A percentile compares a stretch with the other conserved stretches of the same genome.
These are phyloP conservation scores for Leishmania aethiopica DNA, from an alignment of 208 protist genomes.

Conservation along the genomic window DNA sequence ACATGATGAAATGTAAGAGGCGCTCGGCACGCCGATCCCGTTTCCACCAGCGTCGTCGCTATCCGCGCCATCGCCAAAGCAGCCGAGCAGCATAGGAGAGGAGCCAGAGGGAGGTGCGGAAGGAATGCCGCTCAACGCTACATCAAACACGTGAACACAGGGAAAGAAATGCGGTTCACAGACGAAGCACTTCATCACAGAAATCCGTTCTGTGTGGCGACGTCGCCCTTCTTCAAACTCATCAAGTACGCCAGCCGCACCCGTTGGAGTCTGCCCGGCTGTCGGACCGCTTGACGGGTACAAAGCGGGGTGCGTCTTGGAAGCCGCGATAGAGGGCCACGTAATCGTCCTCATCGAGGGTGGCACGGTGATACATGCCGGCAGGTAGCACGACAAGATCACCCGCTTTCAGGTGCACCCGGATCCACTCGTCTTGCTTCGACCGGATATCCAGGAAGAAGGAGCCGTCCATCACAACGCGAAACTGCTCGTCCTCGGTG, in stretches of 20 bases:
- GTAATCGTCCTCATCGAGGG: conserved; percentile 90
- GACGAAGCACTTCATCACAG: not conserved
- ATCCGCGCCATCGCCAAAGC: not conserved
- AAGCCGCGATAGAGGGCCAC: conserved; percentile 84
- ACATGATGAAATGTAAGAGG: not conserved
- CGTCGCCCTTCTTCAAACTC: conserved; percentile 88
- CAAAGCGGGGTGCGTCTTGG: conserved; percentile 81
- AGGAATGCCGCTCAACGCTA: not conserved
- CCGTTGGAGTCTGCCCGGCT: conserved; percentile 64
- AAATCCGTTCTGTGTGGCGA: conserved; percentile 81
- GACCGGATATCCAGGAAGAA: conserved; percentile 93
- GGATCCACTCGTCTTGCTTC: conserved; percentile 93
- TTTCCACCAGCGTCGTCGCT: too few species aligned
- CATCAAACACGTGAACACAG: not conserved
- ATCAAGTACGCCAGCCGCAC: conserved; percentile 85
- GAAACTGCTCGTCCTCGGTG: conserved; percentile 94
- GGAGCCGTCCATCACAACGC: conserved; percentile 88
- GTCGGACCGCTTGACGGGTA: conserved; percentile 77
- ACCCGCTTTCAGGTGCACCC: conserved; percentile 74
- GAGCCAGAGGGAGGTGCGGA: not conserved
- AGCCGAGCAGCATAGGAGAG: not conserved
- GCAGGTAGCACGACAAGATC: conserved; percentile 88
- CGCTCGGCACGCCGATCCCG: not conserved
- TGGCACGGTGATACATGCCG: conserved; percentile 87
- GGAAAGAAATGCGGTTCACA: not conserved